Evolutionary conservation across 106 monocot genomes (phyloP), one percentile per base, ranked within the genome.

Genomic region (Cymbidium sinense): DNA sequence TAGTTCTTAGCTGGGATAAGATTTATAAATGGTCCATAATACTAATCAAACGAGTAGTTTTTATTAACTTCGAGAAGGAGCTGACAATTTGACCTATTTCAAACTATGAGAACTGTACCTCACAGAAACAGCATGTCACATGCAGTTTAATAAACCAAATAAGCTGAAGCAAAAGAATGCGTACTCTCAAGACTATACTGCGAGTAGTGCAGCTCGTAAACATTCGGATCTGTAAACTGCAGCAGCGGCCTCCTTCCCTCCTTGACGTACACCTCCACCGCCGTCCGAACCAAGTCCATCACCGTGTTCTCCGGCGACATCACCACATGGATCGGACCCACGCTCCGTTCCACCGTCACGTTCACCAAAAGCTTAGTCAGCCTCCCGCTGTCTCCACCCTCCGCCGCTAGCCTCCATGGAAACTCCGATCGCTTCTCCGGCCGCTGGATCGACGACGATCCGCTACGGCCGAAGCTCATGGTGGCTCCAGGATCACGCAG

Each of bases 151-250:
- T 13, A 47, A 11, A 47, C 37, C 37, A 33, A 76, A 39, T 31
- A 17, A 35, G 18, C 15, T 9, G 13, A 67, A 44, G 0, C 61
- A 43, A 47, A 47, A 11, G 50, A 20, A 30, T 4, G 44, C 83
- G 62, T 81, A 90, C 90, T 81, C 25, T 90, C 85, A 17, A 91
- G 70, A 74, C 82, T 85, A 34, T 81, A 91, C 73, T 84, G 81
- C 54, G 80, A 82, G 79, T 81, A 87, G 37, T 91, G 90, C 76
- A 91, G 87, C 64, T 86, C 85, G 71, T 82, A 91, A 7, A 13
- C 79, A 44, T 39, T 41, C 19, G 83, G 52, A 51, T 84, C 84
- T 4, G 70, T 5, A 12, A 11, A 5, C 8, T 33, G 20, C n/a
- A 91, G 80, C 77, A 75, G 62, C 65, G 90, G 87, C 71, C 83